Evolutionary conservation across 805 yeast genomes (phyloP), one percentile per base, ranked within the genome.

Genomic region (Grigorovia yakushimaensis): DNA sequence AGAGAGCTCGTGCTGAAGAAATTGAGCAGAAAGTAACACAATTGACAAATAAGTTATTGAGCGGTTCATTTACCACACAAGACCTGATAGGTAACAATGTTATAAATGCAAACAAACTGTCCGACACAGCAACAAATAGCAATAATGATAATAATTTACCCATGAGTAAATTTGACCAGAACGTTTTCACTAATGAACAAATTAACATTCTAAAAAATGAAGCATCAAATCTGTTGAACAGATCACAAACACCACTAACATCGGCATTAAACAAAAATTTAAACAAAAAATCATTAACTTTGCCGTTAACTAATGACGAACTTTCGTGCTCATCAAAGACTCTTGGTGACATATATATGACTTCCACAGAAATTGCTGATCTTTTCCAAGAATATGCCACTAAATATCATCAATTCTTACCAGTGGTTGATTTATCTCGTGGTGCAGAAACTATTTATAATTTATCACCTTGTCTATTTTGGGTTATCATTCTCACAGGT

Each of bases 401-500:
- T n/a, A 72, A 78, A 50, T 91, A 93, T 59, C 97, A 91, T 63
- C 84, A 87, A 1, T 80, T 84, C 44, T 61, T 93, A 42, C 98
- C 98, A 0, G 84, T 91, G 1, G 93, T 91, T 2, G 95, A 91
- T 60, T 75, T 91, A 2, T 52, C 70, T 6, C 77, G 76, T 50
- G 96, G 96, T 8, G 93, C 95, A 0, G 97, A 88, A 55, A 69
- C 79, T 42, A 74, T 89, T 7, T 86, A 84, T 62, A 66, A 78
- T 49, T 71, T 85, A 17, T 88, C 96, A 49, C 96, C 97, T 0
- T 82, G 91, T 2, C 69, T 91, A 18, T 91, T 91, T 59, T 91
- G 98, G 98, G 89, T 91, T 0, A 81, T 91, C n/a, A 81, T 89
- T 79, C 78, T 88, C 39, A 84, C 88, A 1, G 86, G 95, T 0